phyloP scores from a whole-genome alignment of 2,329 filamentous ascomycete genomes.

The Geoglossum cookeanum region DNA sequence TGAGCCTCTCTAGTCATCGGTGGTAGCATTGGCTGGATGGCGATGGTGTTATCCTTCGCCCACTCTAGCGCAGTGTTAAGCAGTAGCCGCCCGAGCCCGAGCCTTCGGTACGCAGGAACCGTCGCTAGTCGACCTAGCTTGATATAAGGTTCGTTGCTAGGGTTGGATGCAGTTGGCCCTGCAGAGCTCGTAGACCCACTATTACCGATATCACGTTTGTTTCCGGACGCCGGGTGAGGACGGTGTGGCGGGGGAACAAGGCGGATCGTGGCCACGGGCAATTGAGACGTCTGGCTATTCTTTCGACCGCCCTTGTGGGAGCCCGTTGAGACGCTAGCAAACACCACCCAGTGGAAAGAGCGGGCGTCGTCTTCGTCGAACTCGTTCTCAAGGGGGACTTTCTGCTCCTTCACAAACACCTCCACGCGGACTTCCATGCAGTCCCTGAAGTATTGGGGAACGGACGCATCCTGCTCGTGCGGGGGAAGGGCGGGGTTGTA shows the following conservation, averaged over 20 bases:
- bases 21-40: slow-evolving; percentile 21
- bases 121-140: slow-evolving; percentile 68
- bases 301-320: slow-evolving; percentile 25
- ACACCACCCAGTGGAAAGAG: slow-evolving; percentile 77
- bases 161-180: not conserved
- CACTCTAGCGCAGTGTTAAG: slow-evolving; percentile 50
- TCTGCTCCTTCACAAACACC: slow-evolving; percentile 39
- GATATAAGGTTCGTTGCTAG: slow-evolving; percentile 47
- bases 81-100: slow-evolving; percentile 44
- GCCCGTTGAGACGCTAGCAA: slow-evolving; percentile 39
- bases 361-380: slow-evolving; percentile 63
- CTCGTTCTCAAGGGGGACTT: slow-evolving; percentile 44
- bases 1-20: slow-evolving; percentile 24
- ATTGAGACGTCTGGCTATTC: slow-evolving; percentile 21
- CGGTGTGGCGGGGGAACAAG: slow-evolving; percentile 65
- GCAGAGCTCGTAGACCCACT: slow-evolving; percentile 5
- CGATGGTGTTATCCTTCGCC: slow-evolving; percentile 38
- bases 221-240: slow-evolving; percentile 33
- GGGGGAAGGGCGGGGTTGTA: slow-evolving; percentile 15
- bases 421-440: slow-evolving; percentile 37
- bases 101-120: slow-evolving; percentile 41
- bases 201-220: slow-evolving; percentile 14
- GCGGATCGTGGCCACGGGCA: slow-evolving; percentile 56
- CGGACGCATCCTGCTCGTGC: slow-evolving; percentile 14
- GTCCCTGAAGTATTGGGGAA: slow-evolving; percentile 29